phyloP scores from a whole-genome alignment of 176 grass and related monocot species.

The Raddia guianensis region DNA sequence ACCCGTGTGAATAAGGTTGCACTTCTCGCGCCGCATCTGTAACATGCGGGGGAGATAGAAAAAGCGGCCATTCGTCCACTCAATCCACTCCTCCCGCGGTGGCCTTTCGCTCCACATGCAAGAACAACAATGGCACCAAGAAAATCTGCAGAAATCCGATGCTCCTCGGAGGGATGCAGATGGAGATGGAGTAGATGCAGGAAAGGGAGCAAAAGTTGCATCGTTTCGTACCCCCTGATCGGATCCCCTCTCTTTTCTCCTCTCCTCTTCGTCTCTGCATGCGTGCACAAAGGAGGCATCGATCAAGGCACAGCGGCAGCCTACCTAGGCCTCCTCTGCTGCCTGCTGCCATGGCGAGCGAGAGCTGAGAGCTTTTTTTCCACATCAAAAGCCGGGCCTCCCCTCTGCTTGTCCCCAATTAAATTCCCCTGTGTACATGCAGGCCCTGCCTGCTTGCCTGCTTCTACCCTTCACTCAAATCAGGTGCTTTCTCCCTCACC shows the following conservation, averaged over 20 bases:
- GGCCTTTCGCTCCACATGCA: not conserved
- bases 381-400: conserved; percentile 46
- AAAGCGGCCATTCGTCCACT: not conserved
- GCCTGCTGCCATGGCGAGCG: conserved; percentile 2
- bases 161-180: too few relatives aligned
- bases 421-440: conserved; percentile 13
- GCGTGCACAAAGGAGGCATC: not conserved
- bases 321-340: not conserved
- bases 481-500: not conserved
- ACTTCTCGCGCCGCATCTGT: too few relatives aligned
- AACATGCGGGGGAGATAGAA: not conserved
- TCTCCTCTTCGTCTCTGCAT: not conserved
- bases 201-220: conserved; percentile 21
- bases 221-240: not conserved
- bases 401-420: conserved; percentile 13
- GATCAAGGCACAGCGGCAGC: not conserved
- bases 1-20: too few relatives aligned
- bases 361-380: not conserved
- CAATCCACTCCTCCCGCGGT: not conserved
- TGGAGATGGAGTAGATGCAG: too few relatives aligned
- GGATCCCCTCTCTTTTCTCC: not conserved
- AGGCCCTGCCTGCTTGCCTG: not conserved
- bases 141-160: not conserved
- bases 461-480: conserved; percentile 21
- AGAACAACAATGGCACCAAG: too few relatives aligned